A percentile compares a stretch with the other conserved stretches of the same genome.
phyloP scores from a whole-genome alignment of 177 flowering plant species.

The Vitis hybrid region DNA sequence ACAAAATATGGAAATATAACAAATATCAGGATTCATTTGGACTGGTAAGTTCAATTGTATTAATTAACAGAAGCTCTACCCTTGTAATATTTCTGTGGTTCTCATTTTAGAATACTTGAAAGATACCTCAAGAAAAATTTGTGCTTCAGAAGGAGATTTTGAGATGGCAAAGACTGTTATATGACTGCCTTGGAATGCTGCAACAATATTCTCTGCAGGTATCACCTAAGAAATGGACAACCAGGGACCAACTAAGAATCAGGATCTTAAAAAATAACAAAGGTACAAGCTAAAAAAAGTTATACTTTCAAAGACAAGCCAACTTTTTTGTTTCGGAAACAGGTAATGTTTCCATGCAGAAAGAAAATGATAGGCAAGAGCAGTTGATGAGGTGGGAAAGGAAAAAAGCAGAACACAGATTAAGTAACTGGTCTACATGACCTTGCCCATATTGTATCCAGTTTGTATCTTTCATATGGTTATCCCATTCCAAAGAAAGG shows the following conservation, averaged over 20 bases:
- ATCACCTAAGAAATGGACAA: constrained; percentile 49
- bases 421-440: too few species aligned
- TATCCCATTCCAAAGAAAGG: too few species aligned
- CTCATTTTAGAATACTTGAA: constrained; percentile 1
- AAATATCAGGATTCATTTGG: neutral
- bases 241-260: neutral
- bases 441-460: too few species aligned
- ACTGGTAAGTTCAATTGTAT: neutral
- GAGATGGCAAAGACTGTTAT: constrained; percentile 80
- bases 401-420: too few species aligned
- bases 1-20: neutral
- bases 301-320: neutral
- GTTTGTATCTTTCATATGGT: too few species aligned
- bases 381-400: too few species aligned
- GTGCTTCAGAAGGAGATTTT: constrained; percentile 62
- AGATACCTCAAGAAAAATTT: constrained; percentile 76
- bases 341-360: too few species aligned
- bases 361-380: too few species aligned
- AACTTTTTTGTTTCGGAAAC: too few species aligned
- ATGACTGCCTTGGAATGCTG: constrained; percentile 75
- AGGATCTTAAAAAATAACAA: neutral
- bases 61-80: neutral
- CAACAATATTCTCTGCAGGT: constrained; percentile 94
- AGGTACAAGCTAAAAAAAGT: neutral
- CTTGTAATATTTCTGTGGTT: neutral